A percentile compares a stretch with the other conserved stretches of the same genome.
Conservation (phyloP, 345 rosid species). For the Citrus australasica region DNA sequence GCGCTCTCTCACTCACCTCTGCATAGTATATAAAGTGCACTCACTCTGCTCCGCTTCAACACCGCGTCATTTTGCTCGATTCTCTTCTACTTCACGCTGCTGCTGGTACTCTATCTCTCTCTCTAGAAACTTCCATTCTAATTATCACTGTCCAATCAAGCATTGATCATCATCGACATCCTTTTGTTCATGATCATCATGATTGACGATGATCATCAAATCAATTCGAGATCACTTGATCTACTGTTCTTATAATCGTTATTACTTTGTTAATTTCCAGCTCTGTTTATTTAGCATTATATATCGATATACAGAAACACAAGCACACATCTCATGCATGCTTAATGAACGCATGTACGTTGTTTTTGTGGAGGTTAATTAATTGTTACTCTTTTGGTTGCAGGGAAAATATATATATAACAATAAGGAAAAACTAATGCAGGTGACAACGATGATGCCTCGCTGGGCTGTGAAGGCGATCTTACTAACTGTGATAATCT, state of each 20-base stretch:
- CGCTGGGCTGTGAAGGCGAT: constrained; percentile 12
- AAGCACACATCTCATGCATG: too few relatives aligned
- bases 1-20: background rate
- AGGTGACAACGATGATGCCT: background rate
- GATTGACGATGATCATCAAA: background rate
- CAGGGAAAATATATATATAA: background rate
- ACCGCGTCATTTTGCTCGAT: background rate
- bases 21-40: background rate
- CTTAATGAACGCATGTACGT: too few relatives aligned
- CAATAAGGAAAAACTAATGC: background rate
- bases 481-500: background rate
- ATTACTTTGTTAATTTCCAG: background rate
- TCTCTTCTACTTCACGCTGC: background rate
- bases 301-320: too few relatives aligned
- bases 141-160: background rate
- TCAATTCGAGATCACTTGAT: background rate
- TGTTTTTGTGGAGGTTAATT: too few relatives aligned
- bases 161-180: background rate
- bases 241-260: background rate
- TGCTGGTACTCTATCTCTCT: background rate
- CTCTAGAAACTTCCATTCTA: background rate
- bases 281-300: background rate
- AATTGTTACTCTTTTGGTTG: background rate
- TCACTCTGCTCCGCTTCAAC: background rate
- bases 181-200: background rate